Conservation (phyloP, 345 rosid species). For the Euclidium syriacum region DNA sequence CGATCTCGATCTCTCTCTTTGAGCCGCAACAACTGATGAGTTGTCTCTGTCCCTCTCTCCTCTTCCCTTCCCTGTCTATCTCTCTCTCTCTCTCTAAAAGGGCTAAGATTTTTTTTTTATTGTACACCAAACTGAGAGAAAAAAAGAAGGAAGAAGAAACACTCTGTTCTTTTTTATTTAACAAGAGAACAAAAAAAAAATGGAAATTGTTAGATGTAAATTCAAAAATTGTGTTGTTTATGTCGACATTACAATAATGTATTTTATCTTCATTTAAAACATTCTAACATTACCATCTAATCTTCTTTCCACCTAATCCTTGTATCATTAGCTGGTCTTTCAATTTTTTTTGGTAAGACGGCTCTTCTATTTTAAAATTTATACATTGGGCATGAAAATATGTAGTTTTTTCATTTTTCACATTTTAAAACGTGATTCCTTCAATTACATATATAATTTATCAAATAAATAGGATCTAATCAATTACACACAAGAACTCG, state of each 20-base stretch:
- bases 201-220: not conserved
- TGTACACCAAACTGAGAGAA: conserved; percentile 26
- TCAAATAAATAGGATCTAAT: too few relatives aligned
- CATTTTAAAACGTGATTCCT: too few relatives aligned
- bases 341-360: too few relatives aligned
- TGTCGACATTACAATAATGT: not conserved
- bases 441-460: too few relatives aligned
- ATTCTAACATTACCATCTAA: not conserved
- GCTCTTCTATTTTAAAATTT: not conserved
- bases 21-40: conserved; percentile 27
- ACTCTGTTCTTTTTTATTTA: not conserved
- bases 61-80: not conserved
- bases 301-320: conserved; percentile 16
- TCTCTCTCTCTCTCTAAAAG: conserved; percentile 24
- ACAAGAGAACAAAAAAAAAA: not conserved
- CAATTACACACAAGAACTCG: too few relatives aligned
- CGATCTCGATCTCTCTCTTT: conserved; percentile 24
- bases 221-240: not conserved
- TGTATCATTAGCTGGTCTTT: not conserved
- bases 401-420: too few relatives aligned
- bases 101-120: conserved; percentile 14
- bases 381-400: too few relatives aligned
- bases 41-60: conserved; percentile 20
- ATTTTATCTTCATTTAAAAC: not conserved
- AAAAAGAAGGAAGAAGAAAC: conserved; percentile 20